Conservation (phyloP, 148 eudicot species). For the Rheum nobile region DNA sequence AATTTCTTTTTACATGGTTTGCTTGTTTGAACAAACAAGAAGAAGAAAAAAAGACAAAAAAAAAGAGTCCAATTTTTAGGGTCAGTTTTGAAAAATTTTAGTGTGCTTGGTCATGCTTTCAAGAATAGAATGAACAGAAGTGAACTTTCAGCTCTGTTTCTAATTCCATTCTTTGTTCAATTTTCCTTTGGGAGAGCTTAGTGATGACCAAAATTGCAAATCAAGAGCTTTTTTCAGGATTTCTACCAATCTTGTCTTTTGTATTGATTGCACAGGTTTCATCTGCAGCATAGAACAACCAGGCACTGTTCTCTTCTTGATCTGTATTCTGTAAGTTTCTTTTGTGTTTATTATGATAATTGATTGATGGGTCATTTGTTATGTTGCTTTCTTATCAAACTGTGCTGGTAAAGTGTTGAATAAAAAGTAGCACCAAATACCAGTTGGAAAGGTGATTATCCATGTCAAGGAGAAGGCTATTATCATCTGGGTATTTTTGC, state of each 20-base stretch:
- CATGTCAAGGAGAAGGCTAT: too few relatives aligned
- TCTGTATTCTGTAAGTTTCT: too few relatives aligned
- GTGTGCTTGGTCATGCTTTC: conserved; percentile 4
- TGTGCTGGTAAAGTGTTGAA: neutral
- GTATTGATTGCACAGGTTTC: too few relatives aligned
- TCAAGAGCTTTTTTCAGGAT: neutral
- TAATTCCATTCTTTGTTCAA: conserved; percentile 8
- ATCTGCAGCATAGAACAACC: too few relatives aligned
- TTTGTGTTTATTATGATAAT: neutral
- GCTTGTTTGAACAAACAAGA: neutral
- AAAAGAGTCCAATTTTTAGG: conserved; percentile 4
- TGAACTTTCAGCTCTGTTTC: conserved; percentile 7
- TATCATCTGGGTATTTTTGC: neutral
- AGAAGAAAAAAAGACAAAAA: neutral
- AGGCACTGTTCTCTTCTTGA: too few relatives aligned
- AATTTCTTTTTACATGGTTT: conserved; percentile 8
- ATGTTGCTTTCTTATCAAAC: too few relatives aligned
- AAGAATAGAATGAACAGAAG: conserved; percentile 4
- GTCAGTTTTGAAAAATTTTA: conserved; percentile 4
- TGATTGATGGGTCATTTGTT: neutral
- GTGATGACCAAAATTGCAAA: neutral
- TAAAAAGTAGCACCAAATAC: neutral
- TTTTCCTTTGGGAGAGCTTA: neutral
- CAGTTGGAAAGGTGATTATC: conserved; percentile 1
- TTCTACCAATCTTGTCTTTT: neutral